These are phyloP conservation scores for Ampelocalamus luodianensis DNA, from an alignment of 176 grass and related monocot species.

Conservation along the genomic window DNA sequence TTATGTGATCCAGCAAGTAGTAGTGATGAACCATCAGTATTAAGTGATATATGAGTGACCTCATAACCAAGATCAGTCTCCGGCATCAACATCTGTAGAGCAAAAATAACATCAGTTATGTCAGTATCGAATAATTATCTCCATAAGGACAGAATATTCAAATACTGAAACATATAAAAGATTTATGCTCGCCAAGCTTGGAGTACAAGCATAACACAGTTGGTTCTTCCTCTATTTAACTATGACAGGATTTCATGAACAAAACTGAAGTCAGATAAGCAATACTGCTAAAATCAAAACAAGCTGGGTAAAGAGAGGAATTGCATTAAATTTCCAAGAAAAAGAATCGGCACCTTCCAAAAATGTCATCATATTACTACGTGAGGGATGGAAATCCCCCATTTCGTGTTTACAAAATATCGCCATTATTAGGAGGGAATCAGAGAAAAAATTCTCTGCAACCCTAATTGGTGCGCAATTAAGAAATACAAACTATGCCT, in stretches of 20 bases:
- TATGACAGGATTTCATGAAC: constrained; percentile 17
- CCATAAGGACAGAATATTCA: constrained; percentile 29
- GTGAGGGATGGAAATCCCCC: neutral
- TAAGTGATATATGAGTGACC: constrained; percentile 69
- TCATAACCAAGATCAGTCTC: constrained; percentile 60
- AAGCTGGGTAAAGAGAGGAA: constrained; percentile 18
- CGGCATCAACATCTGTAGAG: constrained; percentile 61
- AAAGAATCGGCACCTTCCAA: neutral
- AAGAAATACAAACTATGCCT: neutral
- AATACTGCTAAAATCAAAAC: neutral
- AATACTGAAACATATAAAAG: constrained; percentile 1
- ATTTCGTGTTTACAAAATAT: neutral
- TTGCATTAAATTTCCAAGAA: neutral
- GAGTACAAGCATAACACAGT: constrained; percentile 13
- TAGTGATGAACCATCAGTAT: constrained; percentile 72
- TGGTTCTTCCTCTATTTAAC: neutral
- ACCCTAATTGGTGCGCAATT: neutral
- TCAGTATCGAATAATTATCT: constrained; percentile 34
- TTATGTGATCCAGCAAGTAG: constrained; percentile 72
- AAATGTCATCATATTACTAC: neutral
- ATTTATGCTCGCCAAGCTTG: constrained; percentile 24
- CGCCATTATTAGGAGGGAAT: neutral
- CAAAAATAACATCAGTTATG: constrained; percentile 9
- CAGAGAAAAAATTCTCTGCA: neutral
- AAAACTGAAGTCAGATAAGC: neutral